Base-by-base conservation (phyloP, 2,329 filamentous ascomycete species). In the Berkeleyomyces rouxiae region DNA sequence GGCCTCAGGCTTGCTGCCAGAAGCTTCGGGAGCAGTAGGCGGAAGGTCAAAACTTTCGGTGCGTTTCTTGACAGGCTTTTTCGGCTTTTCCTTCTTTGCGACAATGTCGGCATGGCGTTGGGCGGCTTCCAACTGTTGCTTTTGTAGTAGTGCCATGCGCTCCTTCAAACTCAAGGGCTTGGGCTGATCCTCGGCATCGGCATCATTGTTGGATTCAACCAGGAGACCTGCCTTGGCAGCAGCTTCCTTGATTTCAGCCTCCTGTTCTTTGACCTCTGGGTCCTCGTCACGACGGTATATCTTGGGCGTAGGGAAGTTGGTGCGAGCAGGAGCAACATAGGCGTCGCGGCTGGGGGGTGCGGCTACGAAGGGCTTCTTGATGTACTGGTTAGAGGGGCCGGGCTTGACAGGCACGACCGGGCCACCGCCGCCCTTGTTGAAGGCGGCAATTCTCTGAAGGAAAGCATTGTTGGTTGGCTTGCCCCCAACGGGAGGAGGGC, bases 331-430 rank as follows among this genome's bases (percentile, higher is more conserved):
- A 33, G 93, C 89, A 7, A 99, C 81, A 70, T 89, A 99, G 33
- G 92, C 87, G 75, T 96, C 87, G 67, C 90, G 87, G 72, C 90
- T 96, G 0, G 93, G 93, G 16, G 93, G 93, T 60, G 93, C 90
- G 3, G 93, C 89, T 63, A 99, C 91, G 69, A 96, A 99, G 0
- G 92, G 90, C 74, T 97, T 97, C 79, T 92, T 96, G 74, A 99
- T 85, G 70, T 97, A 97, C 79, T 66, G 80, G 79, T 58, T 80
- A 77, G 64, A 82, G 78, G 42, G 86, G 74, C 1, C 83, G 83
- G 90, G 89, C 71, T 95, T 95, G 75, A 95, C 92, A 0, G 93
- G 93, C n/a, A 90, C 82, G 65, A 93, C 78, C 7, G 93, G 93
- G 2, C 90, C 84, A 4, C 90, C 90, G 44, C 88, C 83, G 53